Evolutionary conservation across 2,329 filamentous ascomycete genomes (phyloP).

Genomic region (Ilyonectria mors-panacis): DNA sequence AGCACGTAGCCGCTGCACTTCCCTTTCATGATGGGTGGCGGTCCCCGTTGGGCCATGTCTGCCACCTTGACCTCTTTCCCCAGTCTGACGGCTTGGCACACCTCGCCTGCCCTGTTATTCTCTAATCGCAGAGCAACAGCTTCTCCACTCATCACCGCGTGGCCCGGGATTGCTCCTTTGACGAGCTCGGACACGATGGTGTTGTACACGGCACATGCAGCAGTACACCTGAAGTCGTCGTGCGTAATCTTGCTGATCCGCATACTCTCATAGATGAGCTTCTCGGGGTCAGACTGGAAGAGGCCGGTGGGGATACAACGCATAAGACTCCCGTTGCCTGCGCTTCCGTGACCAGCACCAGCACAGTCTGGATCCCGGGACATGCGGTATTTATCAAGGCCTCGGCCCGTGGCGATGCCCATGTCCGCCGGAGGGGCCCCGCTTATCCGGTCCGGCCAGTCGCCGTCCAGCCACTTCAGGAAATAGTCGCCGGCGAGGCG

Average conservation of each 20-base stretch:
- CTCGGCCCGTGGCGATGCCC: conserved; percentile 49
- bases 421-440: conserved; percentile 56
- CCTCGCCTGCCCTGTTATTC: conserved; percentile 25
- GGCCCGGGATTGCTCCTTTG: conserved; percentile 36
- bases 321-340: conserved; percentile 65
- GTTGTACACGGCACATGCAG: conserved; percentile 59
- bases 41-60: conserved; percentile 53
- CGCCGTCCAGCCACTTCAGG: conserved; percentile 58
- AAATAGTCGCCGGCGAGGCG: conserved; percentile 56
- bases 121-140: conserved; percentile 43
- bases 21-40: conserved; percentile 45
- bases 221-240: conserved; percentile 53
- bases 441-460: conserved; percentile 58
- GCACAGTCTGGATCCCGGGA: conserved; percentile 49
- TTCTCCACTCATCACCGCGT: conserved; percentile 51
- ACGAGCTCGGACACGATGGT: conserved; percentile 53
- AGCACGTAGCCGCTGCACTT: conserved; percentile 59
- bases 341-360: conserved; percentile 56
- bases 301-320: conserved; percentile 62
- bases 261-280: conserved; percentile 51
- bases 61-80: conserved; percentile 46
- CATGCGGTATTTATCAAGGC: conserved; percentile 50
- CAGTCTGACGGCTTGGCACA: conserved; percentile 48
- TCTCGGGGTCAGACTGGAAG: conserved; percentile 51
- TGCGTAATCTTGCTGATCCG: conserved; percentile 59